Evolutionary conservation across 495 filamentous ascomycete genomes (phyloP).

Genomic region (Talaromyces borbonicus): DNA sequence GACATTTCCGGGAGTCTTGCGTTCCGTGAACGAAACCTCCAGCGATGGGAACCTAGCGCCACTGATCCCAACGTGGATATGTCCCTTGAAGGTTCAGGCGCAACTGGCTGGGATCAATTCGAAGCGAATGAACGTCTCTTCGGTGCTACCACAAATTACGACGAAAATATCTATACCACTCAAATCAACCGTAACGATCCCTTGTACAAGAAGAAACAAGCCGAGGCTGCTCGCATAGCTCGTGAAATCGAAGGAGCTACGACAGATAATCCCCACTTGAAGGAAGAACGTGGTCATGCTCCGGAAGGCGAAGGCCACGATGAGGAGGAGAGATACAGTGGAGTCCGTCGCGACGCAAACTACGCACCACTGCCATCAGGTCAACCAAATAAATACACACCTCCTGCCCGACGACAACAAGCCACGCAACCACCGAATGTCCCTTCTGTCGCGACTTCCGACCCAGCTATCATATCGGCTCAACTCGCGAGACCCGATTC

Average conservation of each 20-base stretch:
- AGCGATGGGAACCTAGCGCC: conserved; percentile 72
- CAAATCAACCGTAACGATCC: conserved; percentile 74
- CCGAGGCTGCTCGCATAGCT: conserved; percentile 71
- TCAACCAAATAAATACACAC: conserved; percentile 73
- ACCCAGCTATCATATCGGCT: conserved; percentile 75
- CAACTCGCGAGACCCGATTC: conserved; percentile 48
- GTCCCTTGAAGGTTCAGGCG: conserved; percentile 52
- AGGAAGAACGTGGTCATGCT: conserved; percentile 75
- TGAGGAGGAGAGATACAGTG: conserved; percentile 91
- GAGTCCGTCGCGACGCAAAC: conserved; percentile 63
- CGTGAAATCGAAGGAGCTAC: conserved; percentile 75
- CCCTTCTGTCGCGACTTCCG: conserved; percentile 45
- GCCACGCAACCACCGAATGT: conserved; percentile 46
- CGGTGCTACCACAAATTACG: conserved; percentile 76
- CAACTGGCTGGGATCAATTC: conserved; percentile 83
- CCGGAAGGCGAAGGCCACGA: conserved; percentile 65
- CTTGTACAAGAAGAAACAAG: conserved; percentile 63
- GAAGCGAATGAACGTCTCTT: conserved; percentile 80
- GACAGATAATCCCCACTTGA: conserved; percentile 65
- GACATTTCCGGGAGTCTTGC: conserved; percentile 72
- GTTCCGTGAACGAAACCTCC: conserved; percentile 63
- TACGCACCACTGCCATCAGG: conserved; percentile 58
- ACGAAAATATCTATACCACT: conserved; percentile 93
- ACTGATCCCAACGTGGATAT: conserved; percentile 51
- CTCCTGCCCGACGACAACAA: conserved; percentile 74